Evolutionary conservation across 2,329 filamentous ascomycete species (phyloP).

Genomic region (Bipolaris zeicola): DNA sequence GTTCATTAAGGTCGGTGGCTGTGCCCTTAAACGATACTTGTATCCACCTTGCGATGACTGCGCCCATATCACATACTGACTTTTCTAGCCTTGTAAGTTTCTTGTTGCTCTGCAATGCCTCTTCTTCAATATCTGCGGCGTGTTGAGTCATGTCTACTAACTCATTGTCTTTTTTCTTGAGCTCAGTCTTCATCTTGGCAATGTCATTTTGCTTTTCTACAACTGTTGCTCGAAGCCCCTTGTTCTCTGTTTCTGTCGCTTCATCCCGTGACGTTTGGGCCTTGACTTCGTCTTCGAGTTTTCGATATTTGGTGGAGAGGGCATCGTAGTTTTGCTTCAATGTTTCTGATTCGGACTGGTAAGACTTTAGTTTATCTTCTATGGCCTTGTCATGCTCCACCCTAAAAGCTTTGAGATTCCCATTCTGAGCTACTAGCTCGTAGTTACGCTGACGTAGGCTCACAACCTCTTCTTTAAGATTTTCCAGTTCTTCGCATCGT

Average conservation of each 20-base stretch:
- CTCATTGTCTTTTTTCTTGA: not conserved
- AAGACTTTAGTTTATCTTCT: not conserved
- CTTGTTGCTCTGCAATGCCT: not conserved
- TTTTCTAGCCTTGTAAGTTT: not conserved
- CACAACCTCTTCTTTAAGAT: not conserved
- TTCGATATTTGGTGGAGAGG: not conserved
- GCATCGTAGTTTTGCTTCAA: not conserved
- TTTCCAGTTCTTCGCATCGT: constrained; percentile 1
- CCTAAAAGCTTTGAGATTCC: not conserved
- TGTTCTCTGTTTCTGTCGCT: not conserved
- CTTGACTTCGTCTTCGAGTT: not conserved
- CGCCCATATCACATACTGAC: not conserved
- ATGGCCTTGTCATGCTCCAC: not conserved
- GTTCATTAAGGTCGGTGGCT: not conserved
- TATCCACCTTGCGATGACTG: not conserved
- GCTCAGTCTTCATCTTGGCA: not conserved
- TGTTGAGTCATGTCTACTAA: not conserved
- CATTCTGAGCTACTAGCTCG: not conserved
- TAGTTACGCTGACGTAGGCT: not conserved
- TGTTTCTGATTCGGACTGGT: not conserved
- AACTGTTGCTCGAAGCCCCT: not conserved
- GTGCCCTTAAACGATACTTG: not conserved
- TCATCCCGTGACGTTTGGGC: not conserved
- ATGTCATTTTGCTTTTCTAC: not conserved
- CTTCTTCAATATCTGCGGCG: not conserved